A percentile compares a stretch with the other conserved stretches of the same genome.
Evolutionary conservation across 139 green algal genomes (phyloP).

Genomic region (Pseudopediastrum boryanum): DNA sequence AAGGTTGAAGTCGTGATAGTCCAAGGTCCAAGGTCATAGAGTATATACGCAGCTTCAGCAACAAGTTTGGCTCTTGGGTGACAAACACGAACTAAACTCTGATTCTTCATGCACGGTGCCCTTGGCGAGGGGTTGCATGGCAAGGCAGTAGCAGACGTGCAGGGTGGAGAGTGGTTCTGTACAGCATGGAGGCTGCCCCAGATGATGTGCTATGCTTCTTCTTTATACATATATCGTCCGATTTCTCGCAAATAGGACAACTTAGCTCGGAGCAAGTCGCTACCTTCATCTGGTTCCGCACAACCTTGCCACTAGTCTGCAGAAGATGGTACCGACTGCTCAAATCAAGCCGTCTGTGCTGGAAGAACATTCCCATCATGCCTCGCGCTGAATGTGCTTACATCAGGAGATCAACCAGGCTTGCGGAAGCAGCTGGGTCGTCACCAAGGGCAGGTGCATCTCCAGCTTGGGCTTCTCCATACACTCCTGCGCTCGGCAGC

Average conservation of each 20-base stretch:
- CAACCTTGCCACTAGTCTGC: conserved; percentile 31
- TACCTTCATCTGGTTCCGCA: conserved; percentile 40
- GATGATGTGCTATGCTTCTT: conserved; percentile 38
- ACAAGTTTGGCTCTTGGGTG: too few species aligned
- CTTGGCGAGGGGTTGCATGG: not conserved
- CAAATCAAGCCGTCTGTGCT: not conserved
- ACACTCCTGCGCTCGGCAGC: too few species aligned
- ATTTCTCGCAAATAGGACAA: not conserved
- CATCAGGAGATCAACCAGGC: too few species aligned
- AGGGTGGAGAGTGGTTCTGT: not conserved
- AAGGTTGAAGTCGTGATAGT: too few species aligned
- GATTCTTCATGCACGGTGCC: not conserved
- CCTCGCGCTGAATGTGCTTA: conserved; percentile 3
- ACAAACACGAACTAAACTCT: too few species aligned
- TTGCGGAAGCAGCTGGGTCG: too few species aligned
- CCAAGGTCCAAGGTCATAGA: too few species aligned
- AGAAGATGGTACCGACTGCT: conserved; percentile 38
- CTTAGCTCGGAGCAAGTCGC: not conserved
- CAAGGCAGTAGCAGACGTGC: not conserved
- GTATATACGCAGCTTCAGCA: too few species aligned
- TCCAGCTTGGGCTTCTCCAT: not conserved
- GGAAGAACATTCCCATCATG: not conserved
- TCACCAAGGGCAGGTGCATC: too few species aligned
- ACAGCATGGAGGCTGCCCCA: not conserved
- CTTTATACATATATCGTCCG: conserved; percentile 17